Evolutionary conservation across 768 basidiomycete genomes (phyloP), one percentile per base, ranked within the genome.

Genomic region (Mycena metata): DNA sequence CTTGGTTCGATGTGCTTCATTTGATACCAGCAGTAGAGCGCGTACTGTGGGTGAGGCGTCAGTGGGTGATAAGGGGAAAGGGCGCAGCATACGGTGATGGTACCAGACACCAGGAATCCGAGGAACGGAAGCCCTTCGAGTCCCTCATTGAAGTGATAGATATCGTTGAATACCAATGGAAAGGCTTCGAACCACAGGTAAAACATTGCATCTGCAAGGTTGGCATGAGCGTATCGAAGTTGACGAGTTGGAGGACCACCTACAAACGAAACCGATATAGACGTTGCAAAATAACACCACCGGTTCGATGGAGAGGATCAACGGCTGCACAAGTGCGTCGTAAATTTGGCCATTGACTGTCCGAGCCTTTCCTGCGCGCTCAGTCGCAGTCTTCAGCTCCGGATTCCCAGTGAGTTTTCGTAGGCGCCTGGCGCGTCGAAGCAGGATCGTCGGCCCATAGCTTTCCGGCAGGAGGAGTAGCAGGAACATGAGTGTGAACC

Each of bases 151-250:
- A 79, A 80, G 16, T 75, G 74, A 54, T 80, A 79, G 61, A 77
- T 75, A 23, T 67, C 77, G 56, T 69, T 58, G 66, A 79, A 81
- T n/a, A 80, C 79, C 55, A 79, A 51, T 0, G 76, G 75, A 63
- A 81, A 80, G 1, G 78, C 76, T 61, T 79, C 76, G 58, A 79
- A 79, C 78, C 76, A 81, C 24, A 79, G 70, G 70, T 78, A 77
- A 21, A 78, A 73, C 33, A 79, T 58, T 13, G 74, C 78, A 64
- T 79, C 72, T 69, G 15, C 6, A 17, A 46, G 16, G 6, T 35
- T 15, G 13, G 42, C 9, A 15, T 30, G n/a, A 43, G 43, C n/a
- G 16, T 5, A 19, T 7, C 3, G 43, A 10, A 30, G 36, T 26
- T 45, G 19, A 6, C 33, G 15, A 8, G 26, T 12, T 41, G 7